These are phyloP conservation scores for Onygena corvina DNA, from an alignment of 2,329 filamentous ascomycete species.

Conservation along the genomic window DNA sequence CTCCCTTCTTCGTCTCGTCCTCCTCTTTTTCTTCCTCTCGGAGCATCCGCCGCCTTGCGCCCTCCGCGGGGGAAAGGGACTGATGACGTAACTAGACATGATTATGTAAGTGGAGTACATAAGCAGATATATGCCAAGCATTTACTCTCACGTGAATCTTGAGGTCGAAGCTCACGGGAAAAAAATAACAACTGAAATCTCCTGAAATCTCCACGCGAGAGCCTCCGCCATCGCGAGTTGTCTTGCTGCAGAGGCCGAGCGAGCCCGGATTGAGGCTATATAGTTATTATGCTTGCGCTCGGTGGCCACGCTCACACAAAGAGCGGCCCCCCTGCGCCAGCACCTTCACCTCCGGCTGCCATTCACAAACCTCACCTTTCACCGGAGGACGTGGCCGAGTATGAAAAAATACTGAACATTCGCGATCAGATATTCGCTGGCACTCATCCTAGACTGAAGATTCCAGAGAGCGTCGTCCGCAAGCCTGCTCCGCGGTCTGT, in stretches of 20 bases:
- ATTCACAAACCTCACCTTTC: conserved; percentile 21
- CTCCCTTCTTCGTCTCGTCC: neutral
- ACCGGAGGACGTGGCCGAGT: conserved; percentile 52
- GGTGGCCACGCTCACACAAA: neutral
- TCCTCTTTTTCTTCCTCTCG: neutral
- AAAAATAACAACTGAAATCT: neutral
- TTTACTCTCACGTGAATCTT: neutral
- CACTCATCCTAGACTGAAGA: conserved; percentile 47
- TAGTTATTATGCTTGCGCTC: neutral
- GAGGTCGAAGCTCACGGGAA: neutral
- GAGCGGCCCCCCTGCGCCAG: neutral
- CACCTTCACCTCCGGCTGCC: neutral
- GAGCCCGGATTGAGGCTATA: neutral
- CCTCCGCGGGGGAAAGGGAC: too few relatives aligned
- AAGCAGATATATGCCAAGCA: neutral
- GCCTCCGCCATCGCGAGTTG: neutral
- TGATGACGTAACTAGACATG: too few relatives aligned
- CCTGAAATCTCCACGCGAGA: neutral
- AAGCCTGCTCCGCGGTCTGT: conserved; percentile 27
- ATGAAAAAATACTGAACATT: conserved; percentile 68
- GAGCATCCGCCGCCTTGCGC: neutral
- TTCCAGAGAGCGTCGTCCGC: conserved; percentile 43
- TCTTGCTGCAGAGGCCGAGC: neutral
- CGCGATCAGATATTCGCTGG: conserved; percentile 71
- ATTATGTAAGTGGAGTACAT: neutral